Evolutionary conservation across 768 basidiomycete genomes (phyloP).

Genomic region (Russula brevipes): DNA sequence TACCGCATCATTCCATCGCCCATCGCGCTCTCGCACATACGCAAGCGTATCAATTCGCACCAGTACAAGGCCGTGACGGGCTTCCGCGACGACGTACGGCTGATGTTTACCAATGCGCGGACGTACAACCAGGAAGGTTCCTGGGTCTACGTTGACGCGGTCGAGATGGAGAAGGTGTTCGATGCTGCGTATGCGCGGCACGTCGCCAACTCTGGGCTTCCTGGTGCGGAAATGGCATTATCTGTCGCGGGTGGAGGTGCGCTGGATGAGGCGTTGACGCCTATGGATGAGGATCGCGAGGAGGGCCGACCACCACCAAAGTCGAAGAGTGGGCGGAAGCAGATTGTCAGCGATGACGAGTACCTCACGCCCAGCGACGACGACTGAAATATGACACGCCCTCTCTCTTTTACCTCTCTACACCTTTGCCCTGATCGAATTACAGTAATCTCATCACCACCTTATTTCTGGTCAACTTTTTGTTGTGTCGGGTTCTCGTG

Average conservation of each 20-base stretch:
- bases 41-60: slow-evolving; percentile 61
- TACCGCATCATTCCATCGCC: slow-evolving; percentile 84
- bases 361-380: slow-evolving; percentile 71
- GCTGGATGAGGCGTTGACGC: slow-evolving; percentile 66
- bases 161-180: slow-evolving; percentile 90
- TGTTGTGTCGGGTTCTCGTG: background rate
- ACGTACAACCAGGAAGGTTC: slow-evolving; percentile 94
- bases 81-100: slow-evolving; percentile 74
- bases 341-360: slow-evolving; percentile 66
- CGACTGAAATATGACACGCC: slow-evolving; percentile 36
- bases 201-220: slow-evolving; percentile 64
- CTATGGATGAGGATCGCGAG: slow-evolving; percentile 58
- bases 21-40: slow-evolving; percentile 82
- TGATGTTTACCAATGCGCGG: slow-evolving; percentile 93
- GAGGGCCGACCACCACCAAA: slow-evolving; percentile 62
- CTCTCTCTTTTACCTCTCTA: too few species aligned
- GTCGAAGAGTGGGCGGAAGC: slow-evolving; percentile 58
- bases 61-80: slow-evolving; percentile 70
- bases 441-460: too few species aligned
- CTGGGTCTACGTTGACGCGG: slow-evolving; percentile 91
- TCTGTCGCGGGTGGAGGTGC: slow-evolving; percentile 45
- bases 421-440: too few species aligned
- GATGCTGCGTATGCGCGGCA: slow-evolving; percentile 60
- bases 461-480: too few species aligned
- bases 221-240: slow-evolving; percentile 54